phyloP scores from a whole-genome alignment of 768 basidiomycete genomes.

The Tylopilus felleus region DNA sequence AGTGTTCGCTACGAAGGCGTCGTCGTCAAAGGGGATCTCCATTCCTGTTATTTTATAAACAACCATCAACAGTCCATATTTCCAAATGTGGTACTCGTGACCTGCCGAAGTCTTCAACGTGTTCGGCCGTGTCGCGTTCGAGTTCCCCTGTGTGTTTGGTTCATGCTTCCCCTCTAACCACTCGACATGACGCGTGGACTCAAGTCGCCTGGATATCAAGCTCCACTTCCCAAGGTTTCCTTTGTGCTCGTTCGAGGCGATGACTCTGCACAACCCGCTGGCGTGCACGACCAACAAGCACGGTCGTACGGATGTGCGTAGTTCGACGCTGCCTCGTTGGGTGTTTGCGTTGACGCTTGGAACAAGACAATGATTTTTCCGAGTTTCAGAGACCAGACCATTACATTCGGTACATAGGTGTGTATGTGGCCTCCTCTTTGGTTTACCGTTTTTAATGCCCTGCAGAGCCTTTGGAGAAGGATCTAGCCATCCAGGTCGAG shows the following conservation, averaged over 20 bases:
- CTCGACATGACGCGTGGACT: conserved; percentile 38
- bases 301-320: conserved; percentile 72
- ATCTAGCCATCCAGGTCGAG: conserved; percentile 90
- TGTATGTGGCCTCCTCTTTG: conserved; percentile 15
- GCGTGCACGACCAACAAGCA: conserved; percentile 60
- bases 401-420: conserved; percentile 91
- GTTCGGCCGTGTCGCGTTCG: conserved; percentile 13
- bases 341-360: conserved; percentile 17
- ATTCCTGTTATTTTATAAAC: conserved; percentile 10
- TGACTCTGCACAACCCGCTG: conserved; percentile 53
- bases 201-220: conserved; percentile 36
- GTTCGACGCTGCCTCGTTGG: background rate
- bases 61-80: conserved; percentile 10
- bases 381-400: conserved; percentile 76
- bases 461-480: conserved; percentile 86
- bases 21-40: conserved; percentile 10
- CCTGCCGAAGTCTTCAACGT: conserved; percentile 4
- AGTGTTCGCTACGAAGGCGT: too few relatives aligned
- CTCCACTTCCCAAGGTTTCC: conserved; percentile 59
- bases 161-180: background rate
- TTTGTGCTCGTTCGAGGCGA: conserved; percentile 67
- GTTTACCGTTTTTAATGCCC: conserved; percentile 5
- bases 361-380: conserved; percentile 60
- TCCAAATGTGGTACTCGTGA: conserved; percentile 18
- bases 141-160: conserved; percentile 21